Base-by-base conservation (phyloP, 1,284 basidiomycete genomes). In the Heliocybe sulcata region DNA sequence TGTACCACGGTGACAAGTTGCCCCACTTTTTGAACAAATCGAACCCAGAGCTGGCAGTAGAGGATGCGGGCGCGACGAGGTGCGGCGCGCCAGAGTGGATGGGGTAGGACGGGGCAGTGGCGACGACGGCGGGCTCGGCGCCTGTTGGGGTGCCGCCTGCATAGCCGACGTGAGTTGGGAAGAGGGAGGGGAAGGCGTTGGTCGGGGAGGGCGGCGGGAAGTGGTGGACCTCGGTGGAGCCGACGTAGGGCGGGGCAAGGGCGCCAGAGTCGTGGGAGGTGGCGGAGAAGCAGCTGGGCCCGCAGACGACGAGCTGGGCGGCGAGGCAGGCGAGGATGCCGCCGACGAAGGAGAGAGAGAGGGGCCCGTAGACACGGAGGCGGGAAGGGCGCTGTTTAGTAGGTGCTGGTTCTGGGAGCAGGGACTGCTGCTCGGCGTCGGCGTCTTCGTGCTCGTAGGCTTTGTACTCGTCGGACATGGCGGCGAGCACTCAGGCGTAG, bases 1-100 rank as follows among this genome's bases (percentile, higher is more conserved):
- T 90, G 67, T 87, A 91, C 87, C 90, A 92, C 8, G 92, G 92
- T 0, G 87, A 84, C 38, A 94, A 69, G 64, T 92, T 92, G 0
- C 92, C 92, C 89, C 91, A 92, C 50, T 81, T 77, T 26, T 45
- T 48, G 29, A 51, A 27, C 42, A 9, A 22, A 53, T 26, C 33
- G 14, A 42, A n/a, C 4, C 47, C 20, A 8, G 12, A 16, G 22
- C 20, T 22, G 20, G 22, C 4, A 8, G 22, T 25, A 3, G 20
- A 14, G 47, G 47, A 26, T 3, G 47, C 4, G 20, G 83, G 83
- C 19, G 68, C 69, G 19, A 91, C 73, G 42, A 93, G 79, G 48
- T 86, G 79, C 0, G 85, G 76, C 14, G 85, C 81, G 11, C 82
- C 85, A 1, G 83, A 82, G 59, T 92, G 86, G 12, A 86, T 66